Conservation (phyloP, 1,139 yeast genomes). For the Maudiozyma humilis region DNA sequence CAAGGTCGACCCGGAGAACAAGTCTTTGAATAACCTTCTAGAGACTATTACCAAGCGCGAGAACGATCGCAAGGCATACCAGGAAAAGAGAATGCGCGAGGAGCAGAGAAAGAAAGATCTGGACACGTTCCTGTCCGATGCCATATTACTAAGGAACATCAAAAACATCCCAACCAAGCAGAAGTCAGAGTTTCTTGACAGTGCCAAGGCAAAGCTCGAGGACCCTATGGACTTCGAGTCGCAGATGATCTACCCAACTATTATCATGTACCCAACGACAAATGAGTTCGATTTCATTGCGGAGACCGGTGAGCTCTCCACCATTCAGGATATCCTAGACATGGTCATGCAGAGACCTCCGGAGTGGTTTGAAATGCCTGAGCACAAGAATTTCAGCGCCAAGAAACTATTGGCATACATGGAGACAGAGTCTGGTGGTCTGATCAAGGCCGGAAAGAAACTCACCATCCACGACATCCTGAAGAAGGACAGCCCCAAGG, state of each 20-base stretch:
- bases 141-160: constrained; percentile 50
- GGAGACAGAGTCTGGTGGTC: constrained; percentile 79
- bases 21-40: constrained; percentile 41
- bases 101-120: constrained; percentile 21
- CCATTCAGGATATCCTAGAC: constrained; percentile 52
- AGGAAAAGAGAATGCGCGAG: constrained; percentile 24
- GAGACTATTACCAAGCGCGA: constrained; percentile 38
- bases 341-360: constrained; percentile 56
- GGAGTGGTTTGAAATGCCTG: constrained; percentile 62
- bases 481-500: constrained; percentile 51
- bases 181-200: constrained; percentile 38
- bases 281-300: constrained; percentile 80
- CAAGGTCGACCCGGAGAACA: constrained; percentile 50
- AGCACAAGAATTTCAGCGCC: constrained; percentile 50
- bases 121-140: constrained; percentile 38
- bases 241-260: constrained; percentile 69
- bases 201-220: constrained; percentile 44
- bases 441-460: constrained; percentile 78
- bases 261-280: constrained; percentile 73
- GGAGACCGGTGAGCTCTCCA: constrained; percentile 59
- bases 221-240: constrained; percentile 69
- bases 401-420: constrained; percentile 62
- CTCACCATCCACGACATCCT: constrained; percentile 57
- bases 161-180: constrained; percentile 41
- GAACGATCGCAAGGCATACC: constrained; percentile 22